These are phyloP conservation scores for Spathaspora sp. DNA, from an alignment of 1,139 yeast species.

Conservation along the genomic window DNA sequence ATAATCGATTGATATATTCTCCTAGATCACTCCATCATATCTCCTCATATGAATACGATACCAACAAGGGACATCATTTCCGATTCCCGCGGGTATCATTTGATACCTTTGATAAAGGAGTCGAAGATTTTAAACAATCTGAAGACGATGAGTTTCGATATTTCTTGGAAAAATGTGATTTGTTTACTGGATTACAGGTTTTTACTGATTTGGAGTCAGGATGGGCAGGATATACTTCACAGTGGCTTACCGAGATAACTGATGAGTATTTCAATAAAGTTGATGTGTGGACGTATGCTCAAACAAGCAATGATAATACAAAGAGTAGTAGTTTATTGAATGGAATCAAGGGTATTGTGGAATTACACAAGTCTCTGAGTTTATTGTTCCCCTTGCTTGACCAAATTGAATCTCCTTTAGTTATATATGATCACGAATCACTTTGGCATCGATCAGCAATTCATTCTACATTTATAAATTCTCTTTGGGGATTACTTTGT, in stretches of 20 bases:
- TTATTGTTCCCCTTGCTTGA: constrained; percentile 48
- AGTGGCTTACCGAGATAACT: constrained; percentile 50
- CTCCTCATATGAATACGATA: constrained; percentile 50
- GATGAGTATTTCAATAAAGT: constrained; percentile 70
- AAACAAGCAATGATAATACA: constrained; percentile 12
- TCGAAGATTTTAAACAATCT: constrained; percentile 43
- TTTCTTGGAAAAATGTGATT: constrained; percentile 76
- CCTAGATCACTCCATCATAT: constrained; percentile 59
- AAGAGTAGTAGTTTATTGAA: constrained; percentile 14
- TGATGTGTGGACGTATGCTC: constrained; percentile 44
- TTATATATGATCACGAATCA: constrained; percentile 19
- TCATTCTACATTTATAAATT: constrained; percentile 30
- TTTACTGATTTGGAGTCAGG: constrained; percentile 69
- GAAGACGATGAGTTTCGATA: constrained; percentile 54
- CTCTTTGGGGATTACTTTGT: constrained; percentile 41
- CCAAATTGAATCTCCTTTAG: constrained; percentile 10
- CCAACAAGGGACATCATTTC: constrained; percentile 19
- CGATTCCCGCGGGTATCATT: constrained; percentile 31
- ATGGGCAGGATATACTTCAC: constrained; percentile 79
- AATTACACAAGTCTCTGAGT: constrained; percentile 45
- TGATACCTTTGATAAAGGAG: constrained; percentile 27
- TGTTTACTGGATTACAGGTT: constrained; percentile 66
- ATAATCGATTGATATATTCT: constrained; percentile 62
- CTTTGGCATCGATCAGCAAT: constrained; percentile 46
- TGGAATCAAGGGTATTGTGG: constrained; percentile 51